These are phyloP conservation scores for Xylaria polymorpha DNA, from an alignment of 2,329 filamentous ascomycete species.

Conservation along the genomic window DNA sequence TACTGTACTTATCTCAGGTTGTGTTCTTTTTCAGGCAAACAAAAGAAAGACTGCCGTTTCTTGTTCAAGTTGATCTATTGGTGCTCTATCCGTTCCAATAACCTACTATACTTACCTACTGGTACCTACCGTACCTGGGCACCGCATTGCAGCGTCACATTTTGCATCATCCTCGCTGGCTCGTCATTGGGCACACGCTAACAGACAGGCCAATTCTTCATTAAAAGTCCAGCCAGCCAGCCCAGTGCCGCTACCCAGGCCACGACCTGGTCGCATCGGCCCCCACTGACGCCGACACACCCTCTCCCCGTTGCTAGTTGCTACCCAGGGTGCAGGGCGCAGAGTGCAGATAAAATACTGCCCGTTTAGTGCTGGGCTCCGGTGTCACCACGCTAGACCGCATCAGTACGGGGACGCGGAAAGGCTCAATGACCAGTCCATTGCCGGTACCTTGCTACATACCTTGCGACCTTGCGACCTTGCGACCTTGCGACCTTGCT, in stretches of 20 bases:
- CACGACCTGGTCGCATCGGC: conserved; percentile 8
- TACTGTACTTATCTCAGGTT: neutral
- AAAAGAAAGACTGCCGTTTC: conserved; percentile 28
- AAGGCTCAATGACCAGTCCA: conserved; percentile 21
- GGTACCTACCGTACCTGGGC: neutral
- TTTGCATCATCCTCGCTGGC: conserved; percentile 5
- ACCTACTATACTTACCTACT: too few relatives aligned
- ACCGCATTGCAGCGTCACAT: conserved; percentile 15
- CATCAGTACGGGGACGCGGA: conserved; percentile 9
- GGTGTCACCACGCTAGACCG: conserved; percentile 13
- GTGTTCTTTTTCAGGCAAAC: conserved; percentile 14
- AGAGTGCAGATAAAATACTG: conserved; percentile 15
- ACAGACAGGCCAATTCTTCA: conserved; percentile 19
- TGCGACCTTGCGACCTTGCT: too few relatives aligned
- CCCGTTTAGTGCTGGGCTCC: conserved; percentile 24
- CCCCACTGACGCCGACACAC: conserved; percentile 19
- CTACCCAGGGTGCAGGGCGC: conserved; percentile 22
- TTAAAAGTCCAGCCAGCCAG: conserved; percentile 11
- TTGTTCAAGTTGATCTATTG: conserved; percentile 12
- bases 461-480: too few relatives aligned
- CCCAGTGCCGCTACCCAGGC: conserved; percentile 9
- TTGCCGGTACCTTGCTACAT: neutral
- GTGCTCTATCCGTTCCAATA: conserved; percentile 11
- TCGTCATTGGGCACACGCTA: neutral
- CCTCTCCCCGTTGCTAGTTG: conserved; percentile 7